phyloP scores from a whole-genome alignment of 768 basidiomycete genomes.

The Cyclocybe aegerita region DNA sequence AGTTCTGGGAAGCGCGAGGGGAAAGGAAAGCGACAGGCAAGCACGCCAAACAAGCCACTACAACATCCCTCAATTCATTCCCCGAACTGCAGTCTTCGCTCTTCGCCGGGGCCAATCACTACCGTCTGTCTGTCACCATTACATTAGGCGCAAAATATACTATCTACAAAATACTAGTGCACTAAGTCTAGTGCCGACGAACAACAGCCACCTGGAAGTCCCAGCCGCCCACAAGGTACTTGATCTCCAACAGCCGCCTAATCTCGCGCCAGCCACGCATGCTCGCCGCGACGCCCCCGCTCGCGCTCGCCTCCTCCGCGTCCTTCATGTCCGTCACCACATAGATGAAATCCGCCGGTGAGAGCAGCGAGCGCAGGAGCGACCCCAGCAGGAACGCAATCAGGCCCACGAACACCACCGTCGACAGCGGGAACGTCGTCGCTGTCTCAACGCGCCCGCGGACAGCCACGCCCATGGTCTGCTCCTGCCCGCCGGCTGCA shows the following conservation, averaged over 20 bases:
- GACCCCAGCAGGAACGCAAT: conserved; percentile 93
- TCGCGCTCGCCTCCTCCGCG: conserved; percentile 40
- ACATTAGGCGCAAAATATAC: too few species aligned
- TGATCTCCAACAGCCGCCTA: conserved; percentile 75
- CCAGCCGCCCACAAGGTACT: conserved; percentile 81
- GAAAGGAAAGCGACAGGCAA: conserved; percentile 1
- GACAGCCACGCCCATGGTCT: not conserved
- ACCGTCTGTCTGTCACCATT: too few species aligned
- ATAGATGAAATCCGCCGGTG: conserved; percentile 90
- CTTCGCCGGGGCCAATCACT: not conserved
- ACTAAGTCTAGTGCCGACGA: conserved; percentile 53
- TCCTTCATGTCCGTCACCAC: conserved; percentile 60
- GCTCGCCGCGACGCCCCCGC: conserved; percentile 15
- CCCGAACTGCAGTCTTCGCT: not conserved
- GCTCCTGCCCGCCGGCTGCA: not conserved
- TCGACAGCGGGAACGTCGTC: conserved; percentile 41
- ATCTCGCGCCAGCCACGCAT: conserved; percentile 81
- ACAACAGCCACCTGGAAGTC: conserved; percentile 87
- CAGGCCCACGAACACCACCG: conserved; percentile 74
- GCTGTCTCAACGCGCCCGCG: too few species aligned
- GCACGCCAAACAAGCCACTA: conserved; percentile 20
- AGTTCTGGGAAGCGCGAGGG: conserved; percentile 25
- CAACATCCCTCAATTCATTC: conserved; percentile 10
- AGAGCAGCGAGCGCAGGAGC: conserved; percentile 81
- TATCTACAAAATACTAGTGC: not conserved